Percentiles rank a stretch among this genome's conserved stretches.
phyloP scores from a whole-genome alignment of 495 filamentous ascomycete genomes.

The Hypoxylon fragiforme region DNA sequence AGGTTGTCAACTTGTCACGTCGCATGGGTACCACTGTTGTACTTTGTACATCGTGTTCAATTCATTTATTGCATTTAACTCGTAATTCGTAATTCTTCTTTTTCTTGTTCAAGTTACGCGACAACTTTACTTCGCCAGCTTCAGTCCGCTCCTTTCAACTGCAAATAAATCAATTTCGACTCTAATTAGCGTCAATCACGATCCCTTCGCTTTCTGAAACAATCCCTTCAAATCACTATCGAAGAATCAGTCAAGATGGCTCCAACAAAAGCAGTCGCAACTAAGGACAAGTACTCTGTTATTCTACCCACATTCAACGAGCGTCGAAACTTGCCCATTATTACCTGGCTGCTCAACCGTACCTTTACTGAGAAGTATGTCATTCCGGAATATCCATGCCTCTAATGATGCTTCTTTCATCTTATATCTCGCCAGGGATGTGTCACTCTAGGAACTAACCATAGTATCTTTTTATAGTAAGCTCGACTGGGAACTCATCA shows the following conservation, averaged over 20 bases:
- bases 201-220: neutral
- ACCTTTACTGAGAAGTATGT: conserved; percentile 83
- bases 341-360: conserved; percentile 87
- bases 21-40: too few species aligned
- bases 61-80: conserved; percentile 2
- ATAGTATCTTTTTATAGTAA: conserved; percentile 56
- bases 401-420: neutral
- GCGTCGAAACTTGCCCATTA: conserved; percentile 93
- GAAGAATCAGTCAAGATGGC: conserved; percentile 34
- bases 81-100: too few species aligned
- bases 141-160: conserved; percentile 31
- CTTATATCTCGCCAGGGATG: neutral
- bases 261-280: conserved; percentile 38
- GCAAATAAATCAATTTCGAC: conserved; percentile 6
- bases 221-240: neutral
- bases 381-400: neutral
- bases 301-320: conserved; percentile 99
- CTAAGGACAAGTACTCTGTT: conserved; percentile 85
- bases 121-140: conserved; percentile 30
- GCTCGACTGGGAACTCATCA: conserved; percentile 96
- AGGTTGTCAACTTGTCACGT: conserved; percentile 19
- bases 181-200: conserved; percentile 8
- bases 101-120: conserved; percentile 17
- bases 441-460: conserved; percentile 12
- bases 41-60: conserved; percentile 40